phyloP scores from a whole-genome alignment of 495 filamentous ascomycete genomes.

The Pyrenula massariospora region DNA sequence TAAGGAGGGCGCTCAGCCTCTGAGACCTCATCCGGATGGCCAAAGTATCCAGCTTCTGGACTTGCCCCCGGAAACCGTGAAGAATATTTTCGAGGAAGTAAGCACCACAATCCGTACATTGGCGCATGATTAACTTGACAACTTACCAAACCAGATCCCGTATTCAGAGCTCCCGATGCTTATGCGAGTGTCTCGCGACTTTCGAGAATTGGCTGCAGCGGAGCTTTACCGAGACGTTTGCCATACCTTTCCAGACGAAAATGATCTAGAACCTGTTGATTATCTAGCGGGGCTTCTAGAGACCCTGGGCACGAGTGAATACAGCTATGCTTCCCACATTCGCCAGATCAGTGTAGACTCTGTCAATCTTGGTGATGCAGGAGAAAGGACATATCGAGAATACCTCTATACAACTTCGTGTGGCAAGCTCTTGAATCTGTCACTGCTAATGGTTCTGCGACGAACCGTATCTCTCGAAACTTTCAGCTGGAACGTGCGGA shows the following conservation, averaged over 20 bases:
- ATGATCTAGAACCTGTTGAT: constrained; percentile 28
- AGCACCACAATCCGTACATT: no score
- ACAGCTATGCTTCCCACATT: constrained; percentile 46
- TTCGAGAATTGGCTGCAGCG: constrained; percentile 40
- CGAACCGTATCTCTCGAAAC: constrained; percentile 40
- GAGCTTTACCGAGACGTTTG: constrained; percentile 46
- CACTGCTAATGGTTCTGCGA: constrained; percentile 42
- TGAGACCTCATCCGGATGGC: no score
- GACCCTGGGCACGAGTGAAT: constrained; percentile 47
- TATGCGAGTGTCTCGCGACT: constrained; percentile 41
- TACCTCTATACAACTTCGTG: constrained; percentile 35
- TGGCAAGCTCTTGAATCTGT: constrained; percentile 50
- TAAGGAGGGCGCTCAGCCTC: background rate
- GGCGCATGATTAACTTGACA: no score
- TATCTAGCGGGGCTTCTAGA: constrained; percentile 41
- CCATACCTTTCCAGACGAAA: constrained; percentile 44
- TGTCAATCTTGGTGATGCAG: constrained; percentile 28
- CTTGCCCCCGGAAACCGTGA: background rate
- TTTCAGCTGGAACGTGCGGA: constrained; percentile 53
- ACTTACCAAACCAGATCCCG: background rate
- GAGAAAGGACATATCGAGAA: constrained; percentile 29
- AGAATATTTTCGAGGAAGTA: background rate
- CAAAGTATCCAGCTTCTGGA: background rate
- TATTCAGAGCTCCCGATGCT: constrained; percentile 37
- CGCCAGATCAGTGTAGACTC: constrained; percentile 37